Percentiles rank a stretch among this genome's conserved stretches.
phyloP scores from a whole-genome alignment of 441 rosid species.

The Populus hybrid region DNA sequence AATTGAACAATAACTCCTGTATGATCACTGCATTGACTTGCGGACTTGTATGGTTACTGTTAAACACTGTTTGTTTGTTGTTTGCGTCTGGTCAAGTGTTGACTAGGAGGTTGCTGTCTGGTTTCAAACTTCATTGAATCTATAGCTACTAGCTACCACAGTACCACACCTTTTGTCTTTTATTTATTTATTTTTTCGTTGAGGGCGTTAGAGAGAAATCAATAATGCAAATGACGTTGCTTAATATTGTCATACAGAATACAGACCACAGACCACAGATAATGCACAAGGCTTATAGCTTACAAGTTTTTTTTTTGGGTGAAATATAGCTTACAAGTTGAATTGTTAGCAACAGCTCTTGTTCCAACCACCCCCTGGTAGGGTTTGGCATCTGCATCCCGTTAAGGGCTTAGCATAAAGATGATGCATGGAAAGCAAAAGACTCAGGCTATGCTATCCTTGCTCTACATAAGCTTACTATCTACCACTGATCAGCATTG shows the following conservation, averaged over 20 bases:
- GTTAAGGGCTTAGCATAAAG: background rate
- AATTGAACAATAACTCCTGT: background rate
- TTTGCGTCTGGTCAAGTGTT: background rate
- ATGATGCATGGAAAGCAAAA: background rate
- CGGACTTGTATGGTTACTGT: background rate
- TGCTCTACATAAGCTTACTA: constrained; percentile 5
- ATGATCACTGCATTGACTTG: background rate
- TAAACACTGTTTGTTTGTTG: background rate
- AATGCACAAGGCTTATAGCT: background rate
- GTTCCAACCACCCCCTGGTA: background rate
- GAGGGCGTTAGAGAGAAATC: background rate
- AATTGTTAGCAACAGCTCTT: too few relatives aligned
- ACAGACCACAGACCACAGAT: background rate
- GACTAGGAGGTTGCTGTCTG: background rate
- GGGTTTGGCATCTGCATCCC: background rate
- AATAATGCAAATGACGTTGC: background rate
- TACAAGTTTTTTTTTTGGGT: too few relatives aligned
- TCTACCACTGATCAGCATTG: constrained; percentile 28
- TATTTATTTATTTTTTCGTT: too few relatives aligned
- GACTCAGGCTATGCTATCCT: background rate
- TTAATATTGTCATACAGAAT: background rate
- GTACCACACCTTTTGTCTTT: background rate
- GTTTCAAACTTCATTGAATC: background rate
- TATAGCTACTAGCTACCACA: background rate
- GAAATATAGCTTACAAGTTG: background rate